phyloP scores from a whole-genome alignment of 2,329 filamentous ascomycete genomes.

The Hortaea werneckii region DNA sequence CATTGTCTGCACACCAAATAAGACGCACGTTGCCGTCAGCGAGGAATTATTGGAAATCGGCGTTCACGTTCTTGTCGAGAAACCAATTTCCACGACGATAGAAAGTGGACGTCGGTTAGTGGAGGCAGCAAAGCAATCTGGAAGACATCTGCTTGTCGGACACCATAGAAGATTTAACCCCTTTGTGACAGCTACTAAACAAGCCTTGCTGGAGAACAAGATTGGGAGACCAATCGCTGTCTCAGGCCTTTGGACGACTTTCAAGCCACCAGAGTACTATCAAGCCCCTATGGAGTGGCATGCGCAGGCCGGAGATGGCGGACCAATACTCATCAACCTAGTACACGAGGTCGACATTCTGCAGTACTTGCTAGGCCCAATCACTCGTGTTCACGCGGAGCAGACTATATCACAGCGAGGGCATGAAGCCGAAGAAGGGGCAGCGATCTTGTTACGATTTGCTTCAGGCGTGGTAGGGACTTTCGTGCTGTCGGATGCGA shows the following conservation, averaged over 20 bases:
- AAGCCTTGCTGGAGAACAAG: slow-evolving; percentile 28
- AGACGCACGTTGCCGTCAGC: slow-evolving; percentile 44
- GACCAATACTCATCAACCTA: slow-evolving; percentile 47
- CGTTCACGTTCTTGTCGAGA: slow-evolving; percentile 49
- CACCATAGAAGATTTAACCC: slow-evolving; percentile 53
- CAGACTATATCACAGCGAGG: slow-evolving; percentile 34
- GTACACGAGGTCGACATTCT: slow-evolving; percentile 53
- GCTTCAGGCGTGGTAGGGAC: slow-evolving; percentile 46
- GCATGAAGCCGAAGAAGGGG: slow-evolving; percentile 47
- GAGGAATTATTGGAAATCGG: slow-evolving; percentile 38
- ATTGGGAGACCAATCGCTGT: slow-evolving; percentile 44
- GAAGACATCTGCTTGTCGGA: slow-evolving; percentile 40
- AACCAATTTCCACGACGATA: slow-evolving; percentile 42
- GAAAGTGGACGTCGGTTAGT: slow-evolving; percentile 26
- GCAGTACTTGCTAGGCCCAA: slow-evolving; percentile 46
- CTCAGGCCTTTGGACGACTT: slow-evolving; percentile 45
- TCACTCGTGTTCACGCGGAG: slow-evolving; percentile 43
- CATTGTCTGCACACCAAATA: slow-evolving; percentile 51
- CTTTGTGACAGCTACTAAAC: slow-evolving; percentile 42
- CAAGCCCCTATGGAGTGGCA: slow-evolving; percentile 40
- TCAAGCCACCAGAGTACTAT: slow-evolving; percentile 45
- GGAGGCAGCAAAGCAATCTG: slow-evolving; percentile 10
- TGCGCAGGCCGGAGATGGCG: slow-evolving; percentile 30
- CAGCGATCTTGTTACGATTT: slow-evolving; percentile 44
- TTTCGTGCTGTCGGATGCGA: slow-evolving; percentile 45